Conservation (phyloP, 768 basidiomycete genomes). For the Crassisporium funariophilum region DNA sequence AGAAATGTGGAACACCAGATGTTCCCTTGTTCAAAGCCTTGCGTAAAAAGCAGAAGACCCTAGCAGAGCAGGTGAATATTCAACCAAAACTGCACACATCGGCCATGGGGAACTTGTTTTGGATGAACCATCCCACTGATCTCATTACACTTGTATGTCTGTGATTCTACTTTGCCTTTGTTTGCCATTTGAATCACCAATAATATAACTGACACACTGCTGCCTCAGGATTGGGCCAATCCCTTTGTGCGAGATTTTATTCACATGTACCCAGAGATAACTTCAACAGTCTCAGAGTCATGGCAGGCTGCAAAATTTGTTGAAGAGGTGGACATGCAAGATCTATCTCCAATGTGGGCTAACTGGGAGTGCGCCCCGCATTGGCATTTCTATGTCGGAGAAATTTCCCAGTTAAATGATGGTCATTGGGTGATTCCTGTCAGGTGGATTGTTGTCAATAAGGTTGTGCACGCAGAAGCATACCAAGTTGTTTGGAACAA, state of each 20-base stretch:
- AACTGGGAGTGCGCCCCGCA: conserved; percentile 15
- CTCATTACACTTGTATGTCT: conserved; percentile 18
- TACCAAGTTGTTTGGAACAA: neutral
- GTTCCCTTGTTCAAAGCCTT: conserved; percentile 31
- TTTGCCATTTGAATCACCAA: neutral
- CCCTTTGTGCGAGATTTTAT: conserved; percentile 18
- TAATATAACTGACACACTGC: neutral
- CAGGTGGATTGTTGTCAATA: conserved; percentile 19
- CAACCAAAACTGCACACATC: conserved; percentile 21
- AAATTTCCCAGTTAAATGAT: conserved; percentile 19
- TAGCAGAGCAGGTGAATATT: conserved; percentile 6
- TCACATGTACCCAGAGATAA: conserved; percentile 27
- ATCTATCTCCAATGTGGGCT: conserved; percentile 31
- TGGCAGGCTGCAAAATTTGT: conserved; percentile 32
- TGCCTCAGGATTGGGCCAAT: conserved; percentile 29
- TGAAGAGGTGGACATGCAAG: conserved; percentile 13
- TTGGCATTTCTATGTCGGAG: conserved; percentile 28
- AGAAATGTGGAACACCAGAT: conserved; percentile 28
- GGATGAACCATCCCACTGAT: conserved; percentile 22
- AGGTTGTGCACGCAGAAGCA: neutral
- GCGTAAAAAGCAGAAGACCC: conserved; percentile 22
- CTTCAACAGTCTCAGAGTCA: conserved; percentile 16
- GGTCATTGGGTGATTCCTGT: conserved; percentile 19
- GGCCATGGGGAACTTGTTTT: conserved; percentile 30
- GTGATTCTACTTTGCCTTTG: neutral